Evolutionary conservation across 192 early-diverging fungal species (phyloP).

Genomic region (Coemansia biformis): DNA sequence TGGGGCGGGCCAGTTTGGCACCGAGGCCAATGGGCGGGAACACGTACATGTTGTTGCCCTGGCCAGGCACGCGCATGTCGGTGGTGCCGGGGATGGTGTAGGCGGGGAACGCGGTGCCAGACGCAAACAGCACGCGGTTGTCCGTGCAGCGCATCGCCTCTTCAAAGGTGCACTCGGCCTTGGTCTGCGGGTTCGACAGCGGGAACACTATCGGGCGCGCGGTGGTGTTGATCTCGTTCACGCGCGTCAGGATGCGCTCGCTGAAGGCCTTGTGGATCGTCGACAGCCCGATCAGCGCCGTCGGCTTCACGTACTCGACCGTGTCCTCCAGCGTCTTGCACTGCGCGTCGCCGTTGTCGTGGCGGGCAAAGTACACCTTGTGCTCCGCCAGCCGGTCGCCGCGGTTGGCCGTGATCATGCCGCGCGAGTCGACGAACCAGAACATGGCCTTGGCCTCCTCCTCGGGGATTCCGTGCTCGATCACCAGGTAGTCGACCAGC

Average conservation of each 20-base stretch:
- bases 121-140: conserved; percentile 89
- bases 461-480: conserved; percentile 68
- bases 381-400: conserved; percentile 78
- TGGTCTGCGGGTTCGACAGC: conserved; percentile 78
- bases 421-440: conserved; percentile 90
- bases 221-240: conserved; percentile 62
- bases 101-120: conserved; percentile 87
- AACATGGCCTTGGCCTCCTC: conserved; percentile 55
- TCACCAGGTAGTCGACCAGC: conserved; percentile 73
- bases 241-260: conserved; percentile 60
- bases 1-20: conserved; percentile 66
- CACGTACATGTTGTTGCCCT: conserved; percentile 96
- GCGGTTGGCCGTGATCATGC: conserved; percentile 82
- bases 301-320: conserved; percentile 84
- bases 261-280: conserved; percentile 76
- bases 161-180: conserved; percentile 95
- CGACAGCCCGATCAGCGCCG: conserved; percentile 82
- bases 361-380: conserved; percentile 82
- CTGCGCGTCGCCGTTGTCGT: conserved; percentile 79
- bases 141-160: conserved; percentile 80
- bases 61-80: conserved; percentile 58
- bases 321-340: conserved; percentile 67
- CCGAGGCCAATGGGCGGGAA: conserved; percentile 95
- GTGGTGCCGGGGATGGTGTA: conserved; percentile 58
- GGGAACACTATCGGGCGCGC: conserved; percentile 85